These are phyloP conservation scores for Penicillium samsonianum DNA, from an alignment of 495 filamentous ascomycete genomes.

Conservation along the genomic window DNA sequence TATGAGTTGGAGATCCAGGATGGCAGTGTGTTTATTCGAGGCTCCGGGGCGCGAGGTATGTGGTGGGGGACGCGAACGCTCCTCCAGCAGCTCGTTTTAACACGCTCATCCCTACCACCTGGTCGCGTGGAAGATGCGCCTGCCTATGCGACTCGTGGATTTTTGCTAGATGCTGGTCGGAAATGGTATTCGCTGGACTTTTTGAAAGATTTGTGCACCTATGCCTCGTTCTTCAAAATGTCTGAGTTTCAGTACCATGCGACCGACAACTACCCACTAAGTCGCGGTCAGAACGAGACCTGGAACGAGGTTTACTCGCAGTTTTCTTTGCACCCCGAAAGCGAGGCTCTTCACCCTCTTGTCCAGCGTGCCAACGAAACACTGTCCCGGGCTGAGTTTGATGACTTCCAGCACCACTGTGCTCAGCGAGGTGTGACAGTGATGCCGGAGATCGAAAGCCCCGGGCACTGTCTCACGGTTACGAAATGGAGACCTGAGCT, in stretches of 20 bases:
- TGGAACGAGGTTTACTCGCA: slow-evolving; percentile 55
- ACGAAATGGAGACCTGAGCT: slow-evolving; percentile 61
- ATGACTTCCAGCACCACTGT: slow-evolving; percentile 53
- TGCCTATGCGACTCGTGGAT: slow-evolving; percentile 51
- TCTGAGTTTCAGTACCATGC: slow-evolving; percentile 60
- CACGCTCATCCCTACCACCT: slow-evolving; percentile 26
- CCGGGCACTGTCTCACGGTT: slow-evolving; percentile 53
- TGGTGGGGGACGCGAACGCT: slow-evolving; percentile 59
- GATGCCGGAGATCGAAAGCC: slow-evolving; percentile 57
- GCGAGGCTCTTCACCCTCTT: slow-evolving; percentile 40
- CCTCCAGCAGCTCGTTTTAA: slow-evolving; percentile 47
- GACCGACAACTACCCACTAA: slow-evolving; percentile 58
- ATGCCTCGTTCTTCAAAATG: slow-evolving; percentile 58
- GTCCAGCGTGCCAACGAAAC: slow-evolving; percentile 52
- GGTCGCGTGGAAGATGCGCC: slow-evolving; percentile 45
- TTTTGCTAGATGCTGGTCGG: slow-evolving; percentile 56
- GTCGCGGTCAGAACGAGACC: slow-evolving; percentile 51
- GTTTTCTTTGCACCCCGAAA: slow-evolving; percentile 49
- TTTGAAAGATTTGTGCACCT: slow-evolving; percentile 58
- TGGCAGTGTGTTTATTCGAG: slow-evolving; percentile 38
- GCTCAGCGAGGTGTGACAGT: slow-evolving; percentile 53
- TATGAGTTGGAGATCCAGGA: slow-evolving; percentile 42
- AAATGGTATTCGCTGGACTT: slow-evolving; percentile 57
- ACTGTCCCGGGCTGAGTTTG: slow-evolving; percentile 47
- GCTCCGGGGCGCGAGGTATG: slow-evolving; percentile 53